phyloP scores from a whole-genome alignment of 2,329 filamentous ascomycete genomes.

The Macrophomina phaseolina region DNA sequence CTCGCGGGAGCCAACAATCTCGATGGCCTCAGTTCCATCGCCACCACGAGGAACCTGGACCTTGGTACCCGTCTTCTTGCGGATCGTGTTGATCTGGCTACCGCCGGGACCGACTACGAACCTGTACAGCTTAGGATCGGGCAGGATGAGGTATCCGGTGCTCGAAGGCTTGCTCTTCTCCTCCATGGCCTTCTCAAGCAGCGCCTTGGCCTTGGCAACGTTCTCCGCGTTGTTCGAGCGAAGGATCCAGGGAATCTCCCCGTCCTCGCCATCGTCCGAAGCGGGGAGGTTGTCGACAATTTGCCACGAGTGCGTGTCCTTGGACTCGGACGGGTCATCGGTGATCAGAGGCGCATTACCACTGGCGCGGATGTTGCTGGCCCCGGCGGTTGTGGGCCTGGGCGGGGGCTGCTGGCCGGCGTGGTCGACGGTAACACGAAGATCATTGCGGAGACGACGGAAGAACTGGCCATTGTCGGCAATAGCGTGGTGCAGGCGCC shows the following conservation, averaged over 20 bases:
- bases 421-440: conserved; percentile 90
- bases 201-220: conserved; percentile 79
- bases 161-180: conserved; percentile 72
- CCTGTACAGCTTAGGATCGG: conserved; percentile 87
- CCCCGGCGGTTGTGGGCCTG: conserved; percentile 64
- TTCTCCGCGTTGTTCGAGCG: conserved; percentile 74
- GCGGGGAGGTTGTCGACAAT: conserved; percentile 68
- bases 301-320: conserved; percentile 78
- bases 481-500: conserved; percentile 80
- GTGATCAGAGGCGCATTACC: conserved; percentile 86
- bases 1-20: conserved; percentile 79
- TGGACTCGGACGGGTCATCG: conserved; percentile 69
- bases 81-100: conserved; percentile 89
- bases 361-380: conserved; percentile 53
- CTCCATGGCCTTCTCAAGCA: conserved; percentile 74
- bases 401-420: conserved; percentile 77
- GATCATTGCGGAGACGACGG: conserved; percentile 83
- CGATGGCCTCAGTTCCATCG: conserved; percentile 78
- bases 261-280: conserved; percentile 58
- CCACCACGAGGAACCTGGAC: conserved; percentile 92
- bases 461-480: conserved; percentile 93
- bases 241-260: conserved; percentile 86
- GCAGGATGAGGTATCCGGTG: conserved; percentile 86
- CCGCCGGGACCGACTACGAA: conserved; percentile 89
- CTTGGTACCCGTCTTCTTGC: conserved; percentile 89